Percentiles rank a stretch among this genome's conserved stretches.
These are phyloP conservation scores for Trametes pubescens DNA, from an alignment of 1,284 basidiomycete genomes.

Conservation along the genomic window DNA sequence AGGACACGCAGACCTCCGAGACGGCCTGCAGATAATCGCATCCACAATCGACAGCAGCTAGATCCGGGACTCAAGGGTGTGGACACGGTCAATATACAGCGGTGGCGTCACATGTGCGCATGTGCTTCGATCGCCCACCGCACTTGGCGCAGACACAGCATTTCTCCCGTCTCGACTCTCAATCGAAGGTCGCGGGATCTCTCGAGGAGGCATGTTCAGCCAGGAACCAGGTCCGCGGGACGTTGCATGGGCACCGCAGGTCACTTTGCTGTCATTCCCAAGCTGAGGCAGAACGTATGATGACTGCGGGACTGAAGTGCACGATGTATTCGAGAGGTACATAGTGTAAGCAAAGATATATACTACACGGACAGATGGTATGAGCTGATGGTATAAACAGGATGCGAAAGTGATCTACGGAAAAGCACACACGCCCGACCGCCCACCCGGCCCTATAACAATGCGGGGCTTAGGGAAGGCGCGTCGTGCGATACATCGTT, in stretches of 20 bases:
- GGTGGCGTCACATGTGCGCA: slow-evolving; percentile 9
- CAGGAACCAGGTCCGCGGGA: not conserved
- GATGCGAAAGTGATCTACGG: slow-evolving; percentile 18
- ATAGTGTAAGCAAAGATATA: slow-evolving; percentile 19
- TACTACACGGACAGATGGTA: slow-evolving; percentile 17
- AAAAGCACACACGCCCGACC: not conserved
- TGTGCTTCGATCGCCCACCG: not conserved
- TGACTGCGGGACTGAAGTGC: not conserved
- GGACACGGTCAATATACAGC: not conserved
- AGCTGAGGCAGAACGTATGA: not conserved
- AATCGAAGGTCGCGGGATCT: not conserved
- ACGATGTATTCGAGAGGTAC: slow-evolving; percentile 16
- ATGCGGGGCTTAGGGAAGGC: not conserved
- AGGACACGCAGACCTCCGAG: slow-evolving; percentile 24
- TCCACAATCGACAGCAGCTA: slow-evolving; percentile 27
- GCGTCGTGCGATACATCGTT: slow-evolving; percentile 4
- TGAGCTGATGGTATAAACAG: slow-evolving; percentile 23
- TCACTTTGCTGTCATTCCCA: not conserved
- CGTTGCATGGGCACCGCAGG: not conserved
- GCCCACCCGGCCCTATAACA: slow-evolving; percentile 4
- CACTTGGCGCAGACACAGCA: slow-evolving; percentile 5
- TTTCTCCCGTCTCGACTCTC: not conserved
- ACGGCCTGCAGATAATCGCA: slow-evolving; percentile 32
- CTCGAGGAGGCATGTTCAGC: not conserved
- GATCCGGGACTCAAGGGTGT: slow-evolving; percentile 9